phyloP scores from a whole-genome alignment of 768 basidiomycete genomes.

The Exidia glandulosa region DNA sequence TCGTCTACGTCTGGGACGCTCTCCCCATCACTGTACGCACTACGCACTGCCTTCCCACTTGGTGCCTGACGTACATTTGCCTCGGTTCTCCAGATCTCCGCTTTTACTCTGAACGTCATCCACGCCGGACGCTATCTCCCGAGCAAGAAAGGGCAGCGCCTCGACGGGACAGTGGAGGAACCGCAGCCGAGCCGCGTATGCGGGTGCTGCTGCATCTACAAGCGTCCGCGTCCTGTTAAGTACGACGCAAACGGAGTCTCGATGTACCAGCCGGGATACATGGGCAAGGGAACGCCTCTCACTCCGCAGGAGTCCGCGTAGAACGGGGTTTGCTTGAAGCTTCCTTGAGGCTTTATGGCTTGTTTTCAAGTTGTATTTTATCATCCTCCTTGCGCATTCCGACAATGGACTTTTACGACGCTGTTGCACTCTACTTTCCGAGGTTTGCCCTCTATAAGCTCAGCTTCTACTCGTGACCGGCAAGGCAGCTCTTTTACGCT shows the following conservation, averaged over 20 bases:
- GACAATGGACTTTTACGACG: background rate
- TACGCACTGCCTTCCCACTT: background rate
- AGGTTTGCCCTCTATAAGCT: background rate
- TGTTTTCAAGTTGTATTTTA: background rate
- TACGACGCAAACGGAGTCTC: background rate
- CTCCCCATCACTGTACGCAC: background rate
- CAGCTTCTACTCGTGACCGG: background rate
- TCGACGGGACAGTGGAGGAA: constrained; percentile 1
- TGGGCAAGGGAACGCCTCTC: background rate
- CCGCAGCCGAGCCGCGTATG: background rate
- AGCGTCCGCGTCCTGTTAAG: background rate
- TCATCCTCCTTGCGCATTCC: background rate
- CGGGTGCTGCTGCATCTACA: background rate
- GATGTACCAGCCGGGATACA: background rate
- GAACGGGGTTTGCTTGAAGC: background rate
- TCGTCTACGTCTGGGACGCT: constrained; percentile 2
- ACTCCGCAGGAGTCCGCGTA: background rate
- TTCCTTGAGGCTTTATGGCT: background rate
- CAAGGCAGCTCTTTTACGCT: no score
- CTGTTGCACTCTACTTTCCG: background rate
- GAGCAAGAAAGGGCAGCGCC: background rate
- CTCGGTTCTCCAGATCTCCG: background rate
- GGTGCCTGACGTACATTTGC: background rate
- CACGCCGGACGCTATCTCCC: background rate
- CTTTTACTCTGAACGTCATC: background rate